A percentile compares a stretch with the other conserved stretches of the same genome.
These are phyloP conservation scores for Blastocystis sp. DNA, from an alignment of 352 stramenopile species.

Conservation along the genomic window DNA sequence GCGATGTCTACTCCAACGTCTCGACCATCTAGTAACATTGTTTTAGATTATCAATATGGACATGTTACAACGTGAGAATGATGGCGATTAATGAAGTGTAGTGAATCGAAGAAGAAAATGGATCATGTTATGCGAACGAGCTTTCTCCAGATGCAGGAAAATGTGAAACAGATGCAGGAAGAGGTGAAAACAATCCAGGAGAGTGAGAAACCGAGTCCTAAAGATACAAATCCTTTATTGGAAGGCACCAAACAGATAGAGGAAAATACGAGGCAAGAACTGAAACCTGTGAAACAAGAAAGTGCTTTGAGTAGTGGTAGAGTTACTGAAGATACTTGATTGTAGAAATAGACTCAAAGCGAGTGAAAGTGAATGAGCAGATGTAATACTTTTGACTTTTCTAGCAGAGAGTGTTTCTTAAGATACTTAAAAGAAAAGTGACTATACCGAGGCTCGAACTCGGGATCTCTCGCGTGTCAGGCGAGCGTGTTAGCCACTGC, in stretches of 20 bases:
- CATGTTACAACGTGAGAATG: neutral
- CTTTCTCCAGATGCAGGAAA: neutral
- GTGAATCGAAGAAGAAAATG: too few relatives aligned
- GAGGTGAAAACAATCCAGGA: neutral
- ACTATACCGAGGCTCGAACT: slow-evolving; percentile 64
- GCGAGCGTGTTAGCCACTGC: slow-evolving; percentile 61
- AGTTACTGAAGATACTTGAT: too few relatives aligned
- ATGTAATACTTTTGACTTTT: too few relatives aligned
- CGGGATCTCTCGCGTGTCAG: slow-evolving; percentile 61
- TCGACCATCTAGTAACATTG: neutral
- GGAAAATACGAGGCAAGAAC: too few relatives aligned
- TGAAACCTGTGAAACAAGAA: too few relatives aligned
- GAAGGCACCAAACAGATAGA: too few relatives aligned
- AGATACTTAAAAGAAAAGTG: slow-evolving; percentile 19
- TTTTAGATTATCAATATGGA: neutral
- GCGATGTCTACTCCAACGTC: neutral
- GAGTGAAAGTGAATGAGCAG: too few relatives aligned
- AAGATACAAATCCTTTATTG: too few relatives aligned
- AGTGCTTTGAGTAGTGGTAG: too few relatives aligned
- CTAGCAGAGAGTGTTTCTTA: neutral
- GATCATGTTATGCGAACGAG: neutral
- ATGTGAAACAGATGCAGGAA: neutral
- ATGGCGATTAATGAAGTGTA: neutral
- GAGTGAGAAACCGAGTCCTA: too few relatives aligned
- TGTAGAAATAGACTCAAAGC: too few relatives aligned